A percentile compares a stretch with the other conserved stretches of the same genome.
Conservation (phyloP, 2,329 filamentous ascomycete genomes). For the Didymella keratinophila region DNA sequence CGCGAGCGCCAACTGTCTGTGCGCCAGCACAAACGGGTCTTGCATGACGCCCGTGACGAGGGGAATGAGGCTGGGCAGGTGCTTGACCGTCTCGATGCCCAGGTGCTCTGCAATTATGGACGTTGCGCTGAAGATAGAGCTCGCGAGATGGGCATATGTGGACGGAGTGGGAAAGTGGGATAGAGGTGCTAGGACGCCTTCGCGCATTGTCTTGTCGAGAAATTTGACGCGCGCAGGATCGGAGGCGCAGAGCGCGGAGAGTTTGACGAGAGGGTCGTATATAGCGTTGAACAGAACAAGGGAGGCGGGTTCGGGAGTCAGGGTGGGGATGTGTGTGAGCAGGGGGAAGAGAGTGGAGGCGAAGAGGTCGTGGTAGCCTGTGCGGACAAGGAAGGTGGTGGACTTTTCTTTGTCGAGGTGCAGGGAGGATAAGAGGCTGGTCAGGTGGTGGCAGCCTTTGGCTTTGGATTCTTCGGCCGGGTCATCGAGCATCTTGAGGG, state of each 20-base stretch:
- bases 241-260: constrained; percentile 50
- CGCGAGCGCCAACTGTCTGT: constrained; percentile 62
- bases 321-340: constrained; percentile 76
- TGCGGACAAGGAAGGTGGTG: constrained; percentile 59
- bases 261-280: constrained; percentile 70
- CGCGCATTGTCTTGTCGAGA: constrained; percentile 56
- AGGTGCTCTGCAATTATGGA: constrained; percentile 62
- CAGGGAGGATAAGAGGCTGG: constrained; percentile 60
- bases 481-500: constrained; percentile 75
- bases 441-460: constrained; percentile 64
- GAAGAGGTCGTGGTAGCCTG: constrained; percentile 71
- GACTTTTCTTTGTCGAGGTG: constrained; percentile 26
- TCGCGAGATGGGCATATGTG: constrained; percentile 65
- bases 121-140: constrained; percentile 63
- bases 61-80: constrained; percentile 74
- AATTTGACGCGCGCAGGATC: constrained; percentile 29
- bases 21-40: constrained; percentile 70
- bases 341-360: constrained; percentile 74
- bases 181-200: constrained; percentile 55
- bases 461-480: constrained; percentile 61
- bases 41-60: constrained; percentile 70
- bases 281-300: constrained; percentile 68
- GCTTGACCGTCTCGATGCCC: constrained; percentile 70
- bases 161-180: constrained; percentile 60
- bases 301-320: constrained; percentile 78